Evolutionary conservation across 1,284 basidiomycete genomes (phyloP).

Genomic region (Ganoderma meredithae): DNA sequence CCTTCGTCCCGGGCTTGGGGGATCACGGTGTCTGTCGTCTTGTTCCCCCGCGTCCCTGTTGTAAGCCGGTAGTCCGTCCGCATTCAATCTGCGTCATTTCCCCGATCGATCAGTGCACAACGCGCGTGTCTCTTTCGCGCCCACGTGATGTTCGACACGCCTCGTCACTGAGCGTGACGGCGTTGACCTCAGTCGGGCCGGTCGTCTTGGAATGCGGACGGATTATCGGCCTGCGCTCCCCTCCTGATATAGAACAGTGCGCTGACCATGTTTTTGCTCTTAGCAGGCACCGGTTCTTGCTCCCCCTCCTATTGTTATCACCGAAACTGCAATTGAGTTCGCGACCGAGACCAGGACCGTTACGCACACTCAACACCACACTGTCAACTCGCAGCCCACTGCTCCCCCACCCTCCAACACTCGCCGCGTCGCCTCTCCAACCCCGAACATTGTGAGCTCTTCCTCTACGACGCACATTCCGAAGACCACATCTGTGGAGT

Average conservation of each 20-base stretch:
- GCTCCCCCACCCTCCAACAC: constrained; percentile 81
- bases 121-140: constrained; percentile 39
- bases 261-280: constrained; percentile 50
- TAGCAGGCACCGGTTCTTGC: constrained; percentile 45
- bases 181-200: constrained; percentile 3
- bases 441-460: constrained; percentile 65
- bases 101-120: constrained; percentile 42
- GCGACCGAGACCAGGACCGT: constrained; percentile 73
- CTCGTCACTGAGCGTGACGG: constrained; percentile 30
- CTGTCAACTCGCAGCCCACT: constrained; percentile 59
- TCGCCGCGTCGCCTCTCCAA: constrained; percentile 75
- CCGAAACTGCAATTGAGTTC: constrained; percentile 49
- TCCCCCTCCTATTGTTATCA: constrained; percentile 63
- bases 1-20: constrained; percentile 88
- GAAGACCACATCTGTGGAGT: constrained; percentile 73
- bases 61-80: constrained; percentile 56
- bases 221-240: constrained; percentile 52
- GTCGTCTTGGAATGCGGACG: constrained; percentile 40
- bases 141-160: constrained; percentile 51
- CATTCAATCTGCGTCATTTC: constrained; percentile 28
- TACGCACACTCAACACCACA: constrained; percentile 62
- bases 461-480: constrained; percentile 64
- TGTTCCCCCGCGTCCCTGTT: constrained; percentile 76
- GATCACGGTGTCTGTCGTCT: constrained; percentile 71
- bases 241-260: constrained; percentile 30